phyloP scores from a whole-genome alignment of 305 asterid species.

The Rubia balearica region DNA sequence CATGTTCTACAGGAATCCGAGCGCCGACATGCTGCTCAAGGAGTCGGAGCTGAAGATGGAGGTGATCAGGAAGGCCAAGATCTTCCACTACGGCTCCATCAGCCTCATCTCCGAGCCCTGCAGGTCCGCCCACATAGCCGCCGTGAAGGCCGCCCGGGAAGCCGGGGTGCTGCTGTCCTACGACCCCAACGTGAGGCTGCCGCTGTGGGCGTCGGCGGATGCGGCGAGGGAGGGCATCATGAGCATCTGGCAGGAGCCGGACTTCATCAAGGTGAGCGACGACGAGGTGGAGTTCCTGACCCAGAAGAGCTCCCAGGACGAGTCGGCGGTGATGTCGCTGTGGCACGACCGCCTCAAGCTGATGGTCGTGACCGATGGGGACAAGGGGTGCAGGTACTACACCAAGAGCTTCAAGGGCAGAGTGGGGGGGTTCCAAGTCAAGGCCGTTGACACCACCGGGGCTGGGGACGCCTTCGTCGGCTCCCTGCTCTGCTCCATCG shows the following conservation, averaged over 20 bases:
- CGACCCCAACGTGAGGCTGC: conserved; percentile 43
- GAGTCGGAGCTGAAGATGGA: conserved; percentile 30
- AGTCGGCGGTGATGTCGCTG: conserved; percentile 24
- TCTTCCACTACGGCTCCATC: conserved; percentile 38
- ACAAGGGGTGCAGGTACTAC: conserved; percentile 45
- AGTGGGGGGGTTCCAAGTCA: conserved; percentile 33
- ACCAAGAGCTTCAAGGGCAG: conserved; percentile 36
- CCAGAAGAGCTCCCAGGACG: conserved; percentile 22
- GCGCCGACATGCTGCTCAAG: conserved; percentile 36
- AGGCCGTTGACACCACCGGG: conserved; percentile 42
- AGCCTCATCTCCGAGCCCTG: conserved; percentile 34
- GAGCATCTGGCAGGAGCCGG: conserved; percentile 41
- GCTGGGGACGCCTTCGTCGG: conserved; percentile 48
- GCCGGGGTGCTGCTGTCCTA: conserved; percentile 39
- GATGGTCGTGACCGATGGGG: conserved; percentile 40
- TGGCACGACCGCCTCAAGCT: conserved; percentile 40
- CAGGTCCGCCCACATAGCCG: conserved; percentile 31
- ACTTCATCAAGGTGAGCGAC: conserved; percentile 46
- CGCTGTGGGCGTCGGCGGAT: conserved; percentile 41
- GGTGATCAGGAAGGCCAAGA: conserved; percentile 24
- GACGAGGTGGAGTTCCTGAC: conserved; percentile 44
- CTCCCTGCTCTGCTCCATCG: conserved; percentile 29
- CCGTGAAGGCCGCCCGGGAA: conserved; percentile 34
- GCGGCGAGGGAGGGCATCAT: conserved; percentile 31
- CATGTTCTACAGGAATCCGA: conserved; percentile 44